Base-by-base conservation (phyloP, 306 rosid genomes). In the Oemleria cerasiformis region DNA sequence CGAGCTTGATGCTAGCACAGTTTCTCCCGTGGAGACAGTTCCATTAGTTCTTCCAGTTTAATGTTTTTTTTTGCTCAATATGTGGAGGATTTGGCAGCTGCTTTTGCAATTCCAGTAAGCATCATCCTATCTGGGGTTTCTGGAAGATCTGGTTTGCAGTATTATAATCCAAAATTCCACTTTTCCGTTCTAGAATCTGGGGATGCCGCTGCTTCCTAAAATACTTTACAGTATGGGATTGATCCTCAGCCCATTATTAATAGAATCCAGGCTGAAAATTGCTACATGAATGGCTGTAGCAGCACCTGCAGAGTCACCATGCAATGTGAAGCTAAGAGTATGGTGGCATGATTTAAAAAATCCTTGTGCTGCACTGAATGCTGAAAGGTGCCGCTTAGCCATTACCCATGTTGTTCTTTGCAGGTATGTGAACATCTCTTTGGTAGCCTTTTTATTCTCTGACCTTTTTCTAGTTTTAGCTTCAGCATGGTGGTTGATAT, bases 381-480 rank as follows among this genome's bases (percentile, higher is more conserved):
- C 80, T 61, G 97, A 86, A 25, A 88, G 78, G 50, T 91, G 96
- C 53, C 87, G 90, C 65, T 80, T 94, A 66, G 84, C 23, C 34
- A 88, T 94, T 78, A 90, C 95, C 13, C 97, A 91, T 76, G 96
- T 92, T 40, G 99, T 89, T 63, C 95, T 94, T 62, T 93, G 98
- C 85, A 93, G 98, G 98, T 93, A 79, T n/a, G 61, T 65, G 25
- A 61, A 69, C 42, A 62, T n/a, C 12, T 25, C 30, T 17, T 40
- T 60, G 30, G 43, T 25, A 21, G 23, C 40, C n/a, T 25, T 25
- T 25, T 6, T n/a, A n/a, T n/a, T n/a, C 36, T 20, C 5, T 7
- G 41, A 10, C 6, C 7, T 63, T 40, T 20, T 64, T n/a, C 17
- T 15, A 2, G 40, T 16, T 41, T 51, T 49, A 5, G 9, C 43